Conservation (phyloP, 805 yeast species). For the Candida odintsovae region DNA sequence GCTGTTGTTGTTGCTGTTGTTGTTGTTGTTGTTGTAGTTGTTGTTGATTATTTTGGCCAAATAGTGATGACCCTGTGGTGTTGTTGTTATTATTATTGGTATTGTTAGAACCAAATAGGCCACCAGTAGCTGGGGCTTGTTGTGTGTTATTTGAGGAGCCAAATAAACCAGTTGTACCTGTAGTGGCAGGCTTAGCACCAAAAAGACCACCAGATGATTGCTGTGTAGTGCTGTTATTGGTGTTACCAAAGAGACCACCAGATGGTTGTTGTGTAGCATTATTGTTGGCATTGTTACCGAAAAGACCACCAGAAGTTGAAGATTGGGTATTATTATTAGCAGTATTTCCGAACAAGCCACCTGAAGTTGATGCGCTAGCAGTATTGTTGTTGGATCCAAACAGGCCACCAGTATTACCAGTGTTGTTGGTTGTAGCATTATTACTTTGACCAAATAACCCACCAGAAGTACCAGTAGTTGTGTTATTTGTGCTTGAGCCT, state of each 20-base stretch:
- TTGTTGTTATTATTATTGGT: conserved; percentile 13
- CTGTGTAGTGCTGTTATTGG: conserved; percentile 5
- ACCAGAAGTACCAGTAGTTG: conserved; percentile 9
- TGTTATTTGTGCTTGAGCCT: conserved; percentile 5
- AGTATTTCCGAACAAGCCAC: conserved; percentile 30
- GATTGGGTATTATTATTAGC: conserved; percentile 11
- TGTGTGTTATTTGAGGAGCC: conserved; percentile 20
- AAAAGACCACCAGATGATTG: conserved; percentile 28
- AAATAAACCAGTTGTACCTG: conserved; percentile 27
- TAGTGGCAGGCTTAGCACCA: conserved; percentile 18
- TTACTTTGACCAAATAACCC: conserved; percentile 2
- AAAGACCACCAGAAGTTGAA: conserved; percentile 25
- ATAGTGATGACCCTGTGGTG: conserved; percentile 16
- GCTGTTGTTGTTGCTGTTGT: conserved; percentile 12
- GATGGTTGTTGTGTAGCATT: conserved; percentile 7
- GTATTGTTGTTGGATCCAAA: conserved; percentile 22
- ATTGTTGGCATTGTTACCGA: conserved; percentile 18
- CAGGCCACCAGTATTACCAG: conserved; percentile 15
- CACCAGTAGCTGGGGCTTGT: conserved; percentile 14
- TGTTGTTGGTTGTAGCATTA: not conserved
- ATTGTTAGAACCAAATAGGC: conserved; percentile 28
- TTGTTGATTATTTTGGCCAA: conserved; percentile 21
- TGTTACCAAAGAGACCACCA: conserved; percentile 23
- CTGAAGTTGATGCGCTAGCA: conserved; percentile 11
- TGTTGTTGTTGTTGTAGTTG: conserved; percentile 13